Percentiles rank a stretch among this genome's conserved stretches.
Conservation (phyloP, 768 basidiomycete species). For the Cubamyces sp. region DNA sequence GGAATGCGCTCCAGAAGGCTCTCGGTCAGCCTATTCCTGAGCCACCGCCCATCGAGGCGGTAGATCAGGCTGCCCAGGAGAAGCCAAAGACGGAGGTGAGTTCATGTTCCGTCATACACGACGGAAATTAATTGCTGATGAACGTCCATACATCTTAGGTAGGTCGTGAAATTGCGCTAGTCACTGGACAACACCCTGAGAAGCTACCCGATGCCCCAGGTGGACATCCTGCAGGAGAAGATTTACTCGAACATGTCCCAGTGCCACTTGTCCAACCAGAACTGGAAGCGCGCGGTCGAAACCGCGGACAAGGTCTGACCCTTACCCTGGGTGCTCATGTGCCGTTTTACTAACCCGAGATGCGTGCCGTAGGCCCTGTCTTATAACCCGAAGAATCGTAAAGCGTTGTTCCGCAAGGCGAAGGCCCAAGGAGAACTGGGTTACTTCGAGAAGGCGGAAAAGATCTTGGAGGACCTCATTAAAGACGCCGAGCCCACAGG, state of each 20-base stretch:
- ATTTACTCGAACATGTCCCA: constrained; percentile 87
- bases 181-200: neutral
- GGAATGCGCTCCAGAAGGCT: constrained; percentile 29
- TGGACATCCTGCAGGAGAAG: constrained; percentile 77
- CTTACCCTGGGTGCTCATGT: neutral
- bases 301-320: constrained; percentile 73
- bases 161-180: neutral
- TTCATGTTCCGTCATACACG: neutral
- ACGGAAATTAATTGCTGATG: neutral
- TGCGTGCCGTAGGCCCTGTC: constrained; percentile 57
- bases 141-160: neutral
- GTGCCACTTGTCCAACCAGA: constrained; percentile 78
- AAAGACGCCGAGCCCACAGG: constrained; percentile 54
- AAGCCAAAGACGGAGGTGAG: constrained; percentile 73
- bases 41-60: constrained; percentile 14
- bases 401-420: constrained; percentile 80
- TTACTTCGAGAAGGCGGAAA: constrained; percentile 73
- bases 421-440: constrained; percentile 80
- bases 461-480: constrained; percentile 65
- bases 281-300: constrained; percentile 79
- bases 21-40: constrained; percentile 23
- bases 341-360: neutral
- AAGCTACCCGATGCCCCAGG: constrained; percentile 41
- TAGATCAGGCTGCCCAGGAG: constrained; percentile 27
- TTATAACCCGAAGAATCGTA: constrained; percentile 77